A percentile compares a stretch with the other conserved stretches of the same genome.
Conservation (phyloP, 1,139 yeast genomes). For the Yamadazyma aaseri region DNA sequence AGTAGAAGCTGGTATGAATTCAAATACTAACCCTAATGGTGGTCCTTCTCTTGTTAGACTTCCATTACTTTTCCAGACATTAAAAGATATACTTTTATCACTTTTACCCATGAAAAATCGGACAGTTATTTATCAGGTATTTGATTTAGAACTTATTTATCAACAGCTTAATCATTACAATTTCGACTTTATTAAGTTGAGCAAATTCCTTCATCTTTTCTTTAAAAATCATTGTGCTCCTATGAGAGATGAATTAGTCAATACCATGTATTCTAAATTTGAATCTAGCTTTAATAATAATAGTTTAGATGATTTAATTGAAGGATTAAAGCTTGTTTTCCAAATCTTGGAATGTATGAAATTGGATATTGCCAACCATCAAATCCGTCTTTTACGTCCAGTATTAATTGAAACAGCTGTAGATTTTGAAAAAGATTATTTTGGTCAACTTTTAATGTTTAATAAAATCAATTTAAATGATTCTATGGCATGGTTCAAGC, state of each 20-base stretch:
- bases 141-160: conserved; percentile 74
- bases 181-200: conserved; percentile 65
- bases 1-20: no score
- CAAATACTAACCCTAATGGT: conserved; percentile 2
- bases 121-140: conserved; percentile 59
- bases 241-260: conserved; percentile 90
- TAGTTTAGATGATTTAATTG: conserved; percentile 60
- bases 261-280: conserved; percentile 74
- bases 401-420: conserved; percentile 84
- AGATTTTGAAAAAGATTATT: conserved; percentile 89
- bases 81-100: conserved; percentile 72
- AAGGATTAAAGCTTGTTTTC: conserved; percentile 76
- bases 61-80: conserved; percentile 70
- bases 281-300: conserved; percentile 56
- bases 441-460: conserved; percentile 64
- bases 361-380: conserved; percentile 92
- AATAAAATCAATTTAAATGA: conserved; percentile 66
- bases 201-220: conserved; percentile 68
- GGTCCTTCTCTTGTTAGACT: conserved; percentile 44
- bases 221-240: conserved; percentile 91
- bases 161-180: conserved; percentile 73
- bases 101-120: conserved; percentile 80
- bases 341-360: conserved; percentile 95
- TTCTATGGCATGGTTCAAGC: conserved; percentile 66
- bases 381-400: conserved; percentile 81